Evolutionary conservation across 2,329 filamentous ascomycete genomes (phyloP).

Genomic region (Chaetomium globosum): DNA sequence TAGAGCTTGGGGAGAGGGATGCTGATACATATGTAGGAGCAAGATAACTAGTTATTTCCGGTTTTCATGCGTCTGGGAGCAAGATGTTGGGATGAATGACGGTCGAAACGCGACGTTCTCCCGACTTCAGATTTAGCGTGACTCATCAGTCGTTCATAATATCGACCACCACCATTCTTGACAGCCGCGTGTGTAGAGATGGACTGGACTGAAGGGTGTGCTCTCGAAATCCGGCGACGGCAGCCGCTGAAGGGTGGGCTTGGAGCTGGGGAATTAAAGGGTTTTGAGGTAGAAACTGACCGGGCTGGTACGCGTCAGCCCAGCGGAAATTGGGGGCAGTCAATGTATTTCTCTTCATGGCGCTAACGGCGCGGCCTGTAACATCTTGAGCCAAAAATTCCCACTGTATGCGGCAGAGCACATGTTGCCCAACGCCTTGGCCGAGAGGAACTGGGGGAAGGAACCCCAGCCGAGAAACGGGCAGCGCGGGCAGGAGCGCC

Average conservation of each 20-base stretch:
- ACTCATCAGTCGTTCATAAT: neutral
- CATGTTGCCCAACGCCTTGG: slow-evolving; percentile 16
- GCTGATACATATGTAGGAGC: neutral
- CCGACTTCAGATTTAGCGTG: neutral
- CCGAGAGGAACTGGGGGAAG: slow-evolving; percentile 9
- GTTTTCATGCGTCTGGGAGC: neutral
- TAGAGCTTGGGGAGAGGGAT: neutral
- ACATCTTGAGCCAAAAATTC: slow-evolving; percentile 28
- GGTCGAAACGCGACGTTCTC: neutral
- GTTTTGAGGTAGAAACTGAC: slow-evolving; percentile 16
- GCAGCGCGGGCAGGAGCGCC: slow-evolving; percentile 8
- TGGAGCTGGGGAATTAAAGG: slow-evolving; percentile 30
- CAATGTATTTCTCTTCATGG: slow-evolving; percentile 21
- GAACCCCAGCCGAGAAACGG: slow-evolving; percentile 9
- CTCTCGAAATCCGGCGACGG: neutral
- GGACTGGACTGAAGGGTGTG: neutral
- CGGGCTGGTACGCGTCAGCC: slow-evolving; percentile 19
- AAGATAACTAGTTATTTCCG: too few relatives aligned
- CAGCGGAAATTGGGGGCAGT: slow-evolving; percentile 14
- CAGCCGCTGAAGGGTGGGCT: slow-evolving; percentile 3
- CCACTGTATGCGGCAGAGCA: slow-evolving; percentile 26
- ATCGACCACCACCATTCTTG: neutral
- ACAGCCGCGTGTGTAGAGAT: neutral
- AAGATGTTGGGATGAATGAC: neutral
- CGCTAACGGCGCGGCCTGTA: slow-evolving; percentile 25